Conservation (phyloP, 352 stramenopile genomes). For the Globisporangium uncinulatum region DNA sequence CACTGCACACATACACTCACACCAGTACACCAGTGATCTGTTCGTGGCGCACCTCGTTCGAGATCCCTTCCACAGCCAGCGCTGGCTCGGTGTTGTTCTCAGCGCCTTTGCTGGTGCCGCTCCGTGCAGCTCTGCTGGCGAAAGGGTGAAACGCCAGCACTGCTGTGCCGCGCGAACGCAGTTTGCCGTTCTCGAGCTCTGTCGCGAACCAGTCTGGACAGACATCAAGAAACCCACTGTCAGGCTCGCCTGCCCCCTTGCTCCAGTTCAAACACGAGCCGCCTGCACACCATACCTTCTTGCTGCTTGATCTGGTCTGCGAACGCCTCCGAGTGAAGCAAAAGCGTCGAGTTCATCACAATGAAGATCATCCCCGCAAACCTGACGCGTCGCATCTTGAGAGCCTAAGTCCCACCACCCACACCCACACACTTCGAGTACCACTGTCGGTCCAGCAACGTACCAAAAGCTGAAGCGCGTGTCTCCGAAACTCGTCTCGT, state of each 20-base stretch:
- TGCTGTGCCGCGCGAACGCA: slow-evolving; percentile 63
- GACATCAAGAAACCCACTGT: background rate
- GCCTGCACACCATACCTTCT: slow-evolving; percentile 29
- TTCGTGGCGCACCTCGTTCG: slow-evolving; percentile 2
- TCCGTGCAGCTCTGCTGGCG: slow-evolving; percentile 11
- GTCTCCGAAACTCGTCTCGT: slow-evolving; percentile 57
- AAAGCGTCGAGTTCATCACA: slow-evolving; percentile 54
- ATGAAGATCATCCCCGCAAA: slow-evolving; percentile 77
- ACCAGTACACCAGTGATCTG: too few species aligned
- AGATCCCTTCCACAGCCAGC: slow-evolving; percentile 2
- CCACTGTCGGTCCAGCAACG: background rate
- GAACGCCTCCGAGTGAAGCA: slow-evolving; percentile 23
- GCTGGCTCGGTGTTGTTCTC: slow-evolving; percentile 15
- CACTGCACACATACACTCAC: too few species aligned
- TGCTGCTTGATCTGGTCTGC: slow-evolving; percentile 30
- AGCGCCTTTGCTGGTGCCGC: background rate
- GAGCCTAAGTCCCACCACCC: background rate
- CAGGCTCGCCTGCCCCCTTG: background rate
- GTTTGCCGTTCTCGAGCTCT: slow-evolving; percentile 76
- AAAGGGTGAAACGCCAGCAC: slow-evolving; percentile 41
- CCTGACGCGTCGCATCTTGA: slow-evolving; percentile 20
- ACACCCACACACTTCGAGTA: background rate
- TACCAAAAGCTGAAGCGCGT: slow-evolving; percentile 76
- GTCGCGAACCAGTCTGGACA: slow-evolving; percentile 62
- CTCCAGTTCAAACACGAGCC: background rate